Percentiles rank a stretch among this genome's conserved stretches.
phyloP scores from a whole-genome alignment of 768 basidiomycete species.

The Tylopilus plumbeoviolaceoides region DNA sequence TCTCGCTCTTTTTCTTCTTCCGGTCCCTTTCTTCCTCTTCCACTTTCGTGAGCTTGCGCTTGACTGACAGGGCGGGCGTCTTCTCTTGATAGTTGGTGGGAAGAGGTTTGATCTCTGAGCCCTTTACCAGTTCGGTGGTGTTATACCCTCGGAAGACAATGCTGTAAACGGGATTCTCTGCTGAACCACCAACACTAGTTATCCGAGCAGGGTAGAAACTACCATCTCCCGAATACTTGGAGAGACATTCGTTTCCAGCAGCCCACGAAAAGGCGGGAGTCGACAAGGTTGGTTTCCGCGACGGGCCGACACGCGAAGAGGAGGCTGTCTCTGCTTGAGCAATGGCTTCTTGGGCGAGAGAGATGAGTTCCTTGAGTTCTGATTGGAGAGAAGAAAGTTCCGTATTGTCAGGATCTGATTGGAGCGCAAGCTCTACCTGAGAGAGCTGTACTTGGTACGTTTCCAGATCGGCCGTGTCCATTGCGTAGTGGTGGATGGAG shows the following conservation, averaged over 20 bases:
- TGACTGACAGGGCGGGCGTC: constrained; percentile 42
- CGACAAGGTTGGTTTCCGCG: constrained; percentile 50
- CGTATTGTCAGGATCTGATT: constrained; percentile 66
- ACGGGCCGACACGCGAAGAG: constrained; percentile 51
- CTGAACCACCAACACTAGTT: constrained; percentile 76
- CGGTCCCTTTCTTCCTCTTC: constrained; percentile 85
- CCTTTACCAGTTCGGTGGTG: constrained; percentile 80
- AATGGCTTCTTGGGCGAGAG: constrained; percentile 69
- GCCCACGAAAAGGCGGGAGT: constrained; percentile 58
- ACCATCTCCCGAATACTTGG: constrained; percentile 82
- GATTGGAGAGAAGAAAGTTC: constrained; percentile 71
- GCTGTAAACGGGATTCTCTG: constrained; percentile 80
- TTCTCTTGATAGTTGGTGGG: constrained; percentile 52
- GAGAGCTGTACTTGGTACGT: constrained; percentile 86
- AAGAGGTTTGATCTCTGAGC: constrained; percentile 63
- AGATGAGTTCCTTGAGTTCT: constrained; percentile 80
- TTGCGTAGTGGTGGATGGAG: background rate
- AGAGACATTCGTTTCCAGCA: constrained; percentile 82
- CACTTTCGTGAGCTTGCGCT: constrained; percentile 73
- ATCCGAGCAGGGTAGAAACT: constrained; percentile 88
- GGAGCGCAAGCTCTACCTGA: constrained; percentile 81
- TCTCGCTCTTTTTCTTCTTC: constrained; percentile 96
- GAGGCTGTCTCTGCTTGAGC: constrained; percentile 64
- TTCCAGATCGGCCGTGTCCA: constrained; percentile 73
- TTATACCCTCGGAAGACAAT: constrained; percentile 92